A percentile compares a stretch with the other conserved stretches of the same genome.
Evolutionary conservation across 2,329 filamentous ascomycete genomes (phyloP).

Genomic region (Bretziella fagacearum): DNA sequence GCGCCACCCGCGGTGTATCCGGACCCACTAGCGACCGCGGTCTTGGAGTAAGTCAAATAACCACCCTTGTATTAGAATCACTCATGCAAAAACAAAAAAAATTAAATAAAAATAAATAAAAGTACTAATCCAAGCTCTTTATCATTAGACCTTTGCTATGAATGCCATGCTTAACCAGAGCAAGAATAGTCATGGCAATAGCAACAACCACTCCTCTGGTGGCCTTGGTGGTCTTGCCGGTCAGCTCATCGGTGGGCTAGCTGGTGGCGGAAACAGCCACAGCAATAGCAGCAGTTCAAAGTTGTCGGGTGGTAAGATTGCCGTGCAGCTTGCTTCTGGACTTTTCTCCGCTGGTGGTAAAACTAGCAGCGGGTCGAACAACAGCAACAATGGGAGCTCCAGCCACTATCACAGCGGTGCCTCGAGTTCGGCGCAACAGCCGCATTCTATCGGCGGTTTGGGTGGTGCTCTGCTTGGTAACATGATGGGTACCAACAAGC

Average conservation of each 20-base stretch:
- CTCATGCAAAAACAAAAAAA: too few relatives aligned
- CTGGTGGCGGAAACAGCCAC: constrained; percentile 18
- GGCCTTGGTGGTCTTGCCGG: constrained; percentile 31
- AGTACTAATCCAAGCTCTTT: too few relatives aligned
- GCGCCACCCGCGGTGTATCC: constrained; percentile 29
- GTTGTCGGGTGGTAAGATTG: constrained; percentile 31
- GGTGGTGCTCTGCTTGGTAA: constrained; percentile 38
- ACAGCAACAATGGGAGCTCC: constrained; percentile 19
- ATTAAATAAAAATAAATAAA: too few relatives aligned
- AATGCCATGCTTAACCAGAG: constrained; percentile 37
- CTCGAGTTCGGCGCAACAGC: constrained; percentile 19
- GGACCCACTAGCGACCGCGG: constrained; percentile 42
- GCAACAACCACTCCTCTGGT: constrained; percentile 22
- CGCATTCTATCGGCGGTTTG: constrained; percentile 28
- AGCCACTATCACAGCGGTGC: constrained; percentile 19
- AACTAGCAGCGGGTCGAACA: constrained; percentile 26
- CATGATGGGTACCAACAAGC: constrained; percentile 34
- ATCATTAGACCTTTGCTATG: constrained; percentile 40
- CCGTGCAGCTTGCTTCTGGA: constrained; percentile 39
- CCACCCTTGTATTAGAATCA: too few relatives aligned
- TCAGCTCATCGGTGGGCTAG: constrained; percentile 28
- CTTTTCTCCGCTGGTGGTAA: constrained; percentile 30
- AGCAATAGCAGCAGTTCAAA: constrained; percentile 22
- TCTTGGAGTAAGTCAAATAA: constrained; percentile 39
- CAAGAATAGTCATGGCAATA: constrained; percentile 26